A percentile compares a stretch with the other conserved stretches of the same genome.
phyloP scores from a whole-genome alignment of 345 rosid genomes.

The Tarenaya hassleriana region DNA sequence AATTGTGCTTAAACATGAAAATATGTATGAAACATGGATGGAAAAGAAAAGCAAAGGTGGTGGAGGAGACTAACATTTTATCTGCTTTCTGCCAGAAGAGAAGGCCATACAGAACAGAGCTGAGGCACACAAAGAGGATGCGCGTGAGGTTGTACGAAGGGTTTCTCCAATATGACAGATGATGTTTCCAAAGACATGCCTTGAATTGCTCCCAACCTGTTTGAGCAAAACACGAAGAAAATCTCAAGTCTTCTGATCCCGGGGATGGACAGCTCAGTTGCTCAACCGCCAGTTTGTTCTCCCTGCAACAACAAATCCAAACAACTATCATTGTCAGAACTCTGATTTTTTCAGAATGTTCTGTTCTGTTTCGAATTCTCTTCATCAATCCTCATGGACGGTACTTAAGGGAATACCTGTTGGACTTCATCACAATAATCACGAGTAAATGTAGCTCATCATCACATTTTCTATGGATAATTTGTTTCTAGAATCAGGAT shows the following conservation, averaged over 20 bases:
- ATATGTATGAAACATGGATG: not conserved
- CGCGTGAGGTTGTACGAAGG: conserved; percentile 39
- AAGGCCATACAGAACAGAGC: conserved; percentile 28
- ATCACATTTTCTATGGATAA: no score
- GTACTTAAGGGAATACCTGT: no score
- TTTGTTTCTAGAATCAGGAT: no score
- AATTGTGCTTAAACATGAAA: not conserved
- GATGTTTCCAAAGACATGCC: conserved; percentile 54
- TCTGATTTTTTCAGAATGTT: not conserved
- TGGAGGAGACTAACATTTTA: conserved; percentile 31
- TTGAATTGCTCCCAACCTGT: conserved; percentile 30
- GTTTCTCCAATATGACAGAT: conserved; percentile 52
- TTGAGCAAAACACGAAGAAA: conserved; percentile 33
- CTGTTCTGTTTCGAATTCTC: no score
- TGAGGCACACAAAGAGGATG: conserved; percentile 18
- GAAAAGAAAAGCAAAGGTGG: no score
- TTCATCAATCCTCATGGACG: no score
- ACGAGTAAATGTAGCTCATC: no score
- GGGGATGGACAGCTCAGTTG: conserved; percentile 31
- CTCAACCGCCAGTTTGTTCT: conserved; percentile 29
- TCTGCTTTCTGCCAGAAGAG: conserved; percentile 50
- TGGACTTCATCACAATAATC: no score
- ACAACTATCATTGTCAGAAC: conserved; percentile 2
- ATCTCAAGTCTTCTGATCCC: conserved; percentile 35
- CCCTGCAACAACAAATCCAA: conserved; percentile 20